Evolutionary conservation across 1,139 yeast genomes (phyloP).

Genomic region (Candida glucosophila): DNA sequence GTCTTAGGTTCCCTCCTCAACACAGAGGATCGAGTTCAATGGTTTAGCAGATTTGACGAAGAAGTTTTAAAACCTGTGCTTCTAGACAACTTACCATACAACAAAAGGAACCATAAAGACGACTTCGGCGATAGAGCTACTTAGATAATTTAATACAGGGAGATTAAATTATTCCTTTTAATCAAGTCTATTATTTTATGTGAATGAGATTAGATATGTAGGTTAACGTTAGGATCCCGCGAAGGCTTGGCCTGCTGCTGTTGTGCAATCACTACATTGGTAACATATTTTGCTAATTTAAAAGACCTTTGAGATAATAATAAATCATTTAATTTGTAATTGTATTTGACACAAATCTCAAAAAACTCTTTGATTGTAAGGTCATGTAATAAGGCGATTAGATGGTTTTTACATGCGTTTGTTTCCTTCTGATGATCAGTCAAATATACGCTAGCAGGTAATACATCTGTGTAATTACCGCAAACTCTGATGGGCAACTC

Average conservation of each 20-base stretch:
- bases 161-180: background rate
- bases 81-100: conserved; percentile 45
- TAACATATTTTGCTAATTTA: conserved; percentile 62
- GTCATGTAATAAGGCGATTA: conserved; percentile 51
- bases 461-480: conserved; percentile 26
- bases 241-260: conserved; percentile 17
- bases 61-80: conserved; percentile 93
- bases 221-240: conserved; percentile 6
- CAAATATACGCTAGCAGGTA: conserved; percentile 41
- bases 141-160: conserved; percentile 1
- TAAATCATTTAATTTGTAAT: conserved; percentile 54
- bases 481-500: conserved; percentile 48
- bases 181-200: conserved; percentile 1
- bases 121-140: conserved; percentile 2
- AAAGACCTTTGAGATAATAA: conserved; percentile 54
- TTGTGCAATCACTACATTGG: conserved; percentile 55
- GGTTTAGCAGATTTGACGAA: conserved; percentile 93
- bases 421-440: conserved; percentile 17
- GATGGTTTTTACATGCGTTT: conserved; percentile 21
- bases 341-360: conserved; percentile 55
- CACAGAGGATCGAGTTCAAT: conserved; percentile 73
- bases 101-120: conserved; percentile 7
- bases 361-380: conserved; percentile 55
- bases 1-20: conserved; percentile 37
- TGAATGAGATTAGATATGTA: conserved; percentile 1